These are phyloP conservation scores for Ogataea sp. DNA, from an alignment of 805 yeast species.

Conservation along the genomic window DNA sequence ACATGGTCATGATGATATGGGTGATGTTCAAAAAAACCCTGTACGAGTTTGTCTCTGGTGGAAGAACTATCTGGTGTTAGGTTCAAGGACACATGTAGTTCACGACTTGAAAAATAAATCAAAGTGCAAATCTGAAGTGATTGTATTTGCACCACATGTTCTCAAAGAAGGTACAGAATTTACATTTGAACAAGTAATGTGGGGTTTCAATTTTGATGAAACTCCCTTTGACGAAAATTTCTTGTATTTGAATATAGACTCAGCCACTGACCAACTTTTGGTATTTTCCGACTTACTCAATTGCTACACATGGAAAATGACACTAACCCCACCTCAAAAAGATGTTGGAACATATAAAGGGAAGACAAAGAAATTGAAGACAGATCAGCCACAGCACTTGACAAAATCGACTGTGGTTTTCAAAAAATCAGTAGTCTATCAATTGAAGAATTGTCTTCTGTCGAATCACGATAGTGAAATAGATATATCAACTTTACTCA, in stretches of 20 bases:
- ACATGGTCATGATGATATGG: conserved; percentile 23
- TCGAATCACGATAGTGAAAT: not conserved
- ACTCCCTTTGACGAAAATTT: conserved; percentile 19
- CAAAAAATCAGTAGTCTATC: conserved; percentile 18
- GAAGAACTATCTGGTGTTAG: conserved; percentile 23
- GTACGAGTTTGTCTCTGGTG: conserved; percentile 30
- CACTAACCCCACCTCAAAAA: not conserved
- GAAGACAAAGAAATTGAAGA: too few relatives aligned
- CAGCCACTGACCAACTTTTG: conserved; percentile 18
- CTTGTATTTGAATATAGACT: conserved; percentile 20
- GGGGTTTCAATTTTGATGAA: conserved; percentile 26
- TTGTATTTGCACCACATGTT: conserved; percentile 19
- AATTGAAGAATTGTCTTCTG: conserved; percentile 18
- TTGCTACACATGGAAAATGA: conserved; percentile 26
- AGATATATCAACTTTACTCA: conserved; percentile 14
- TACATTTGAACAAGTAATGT: conserved; percentile 20
- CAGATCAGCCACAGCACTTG: not conserved
- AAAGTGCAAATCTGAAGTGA: conserved; percentile 20
- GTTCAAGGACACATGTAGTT: conserved; percentile 12
- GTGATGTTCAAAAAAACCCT: conserved; percentile 23
- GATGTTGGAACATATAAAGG: not conserved
- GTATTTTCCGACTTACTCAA: conserved; percentile 24
- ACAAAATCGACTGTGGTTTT: conserved; percentile 9
- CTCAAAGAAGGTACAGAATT: conserved; percentile 10
- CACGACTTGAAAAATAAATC: not conserved